Evolutionary conservation across 1,284 basidiomycete genomes (phyloP).

Genomic region (Paramarasmius palmivorus): DNA sequence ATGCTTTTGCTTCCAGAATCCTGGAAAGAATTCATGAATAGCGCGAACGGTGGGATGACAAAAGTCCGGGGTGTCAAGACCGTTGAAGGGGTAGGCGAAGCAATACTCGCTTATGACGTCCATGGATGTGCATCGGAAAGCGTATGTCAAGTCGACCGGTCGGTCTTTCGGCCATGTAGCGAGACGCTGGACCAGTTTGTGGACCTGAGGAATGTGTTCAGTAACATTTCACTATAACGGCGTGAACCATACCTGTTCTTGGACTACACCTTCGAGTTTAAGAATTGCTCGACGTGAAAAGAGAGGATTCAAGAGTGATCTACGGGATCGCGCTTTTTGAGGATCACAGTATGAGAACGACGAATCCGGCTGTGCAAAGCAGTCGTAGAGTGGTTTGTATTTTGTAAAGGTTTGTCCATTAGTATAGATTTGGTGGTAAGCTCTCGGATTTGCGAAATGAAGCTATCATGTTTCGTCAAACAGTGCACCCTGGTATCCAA

Average conservation of each 20-base stretch:
- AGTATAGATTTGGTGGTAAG: constrained; percentile 19
- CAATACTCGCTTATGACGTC: background rate
- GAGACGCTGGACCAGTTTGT: background rate
- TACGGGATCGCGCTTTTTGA: constrained; percentile 19
- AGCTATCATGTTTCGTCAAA: background rate
- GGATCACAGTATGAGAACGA: constrained; percentile 17
- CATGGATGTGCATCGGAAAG: background rate
- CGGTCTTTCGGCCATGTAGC: background rate
- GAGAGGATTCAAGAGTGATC: constrained; percentile 21
- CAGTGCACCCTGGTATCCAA: background rate
- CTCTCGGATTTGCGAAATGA: constrained; percentile 9
- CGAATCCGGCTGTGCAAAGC: constrained; percentile 15
- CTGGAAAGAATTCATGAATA: constrained; percentile 29
- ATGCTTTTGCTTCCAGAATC: constrained; percentile 27
- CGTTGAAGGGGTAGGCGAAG: background rate
- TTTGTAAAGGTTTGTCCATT: constrained; percentile 22
- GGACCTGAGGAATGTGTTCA: too few relatives aligned
- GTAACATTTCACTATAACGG: constrained; percentile 6
- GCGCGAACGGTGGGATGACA: background rate
- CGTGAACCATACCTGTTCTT: constrained; percentile 21
- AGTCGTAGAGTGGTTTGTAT: constrained; percentile 20
- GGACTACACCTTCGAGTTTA: constrained; percentile 23
- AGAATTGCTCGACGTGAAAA: constrained; percentile 27
- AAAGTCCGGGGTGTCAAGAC: background rate
- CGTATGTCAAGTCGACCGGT: background rate